Conservation (phyloP, 192 early-diverging fungal genomes). For the Jimgerdemannia lactiflua region DNA sequence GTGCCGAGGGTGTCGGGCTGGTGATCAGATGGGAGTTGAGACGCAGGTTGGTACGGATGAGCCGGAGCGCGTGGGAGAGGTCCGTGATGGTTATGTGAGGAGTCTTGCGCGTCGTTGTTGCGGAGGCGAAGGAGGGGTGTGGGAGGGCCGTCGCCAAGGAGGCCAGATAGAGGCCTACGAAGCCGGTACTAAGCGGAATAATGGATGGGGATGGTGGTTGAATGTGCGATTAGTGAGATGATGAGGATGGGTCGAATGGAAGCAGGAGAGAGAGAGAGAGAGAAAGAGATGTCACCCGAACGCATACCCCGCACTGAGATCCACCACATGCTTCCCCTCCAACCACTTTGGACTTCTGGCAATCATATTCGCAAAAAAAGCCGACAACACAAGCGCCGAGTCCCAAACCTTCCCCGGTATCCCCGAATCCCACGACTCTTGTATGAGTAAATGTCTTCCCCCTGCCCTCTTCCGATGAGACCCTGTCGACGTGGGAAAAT, state of each 20-base stretch:
- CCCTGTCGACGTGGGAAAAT: not conserved
- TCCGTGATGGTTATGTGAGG: slow-evolving; percentile 36
- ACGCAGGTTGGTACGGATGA: slow-evolving; percentile 35
- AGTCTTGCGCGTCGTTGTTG: not conserved
- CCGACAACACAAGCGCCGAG: slow-evolving; percentile 39
- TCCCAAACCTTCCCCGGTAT: slow-evolving; percentile 54
- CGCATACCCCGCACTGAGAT: slow-evolving; percentile 45
- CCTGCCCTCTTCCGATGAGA: too few species aligned
- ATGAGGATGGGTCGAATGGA: not conserved
- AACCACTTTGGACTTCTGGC: slow-evolving; percentile 17
- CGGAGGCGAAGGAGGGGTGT: not conserved
- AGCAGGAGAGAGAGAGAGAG: not conserved
- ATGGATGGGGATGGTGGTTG: not conserved
- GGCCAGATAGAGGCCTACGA: slow-evolving; percentile 38
- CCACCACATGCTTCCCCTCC: slow-evolving; percentile 32
- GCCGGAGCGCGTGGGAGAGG: slow-evolving; percentile 33
- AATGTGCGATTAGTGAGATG: not conserved
- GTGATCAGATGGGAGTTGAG: slow-evolving; percentile 19
- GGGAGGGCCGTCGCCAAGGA: slow-evolving; percentile 12
- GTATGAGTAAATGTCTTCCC: slow-evolving; percentile 13
- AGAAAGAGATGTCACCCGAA: not conserved
- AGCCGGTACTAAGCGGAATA: slow-evolving; percentile 7
- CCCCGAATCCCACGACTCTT: slow-evolving; percentile 36
- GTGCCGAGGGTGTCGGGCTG: not conserved
- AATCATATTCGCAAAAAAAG: slow-evolving; percentile 25